Base-by-base conservation (phyloP, 306 rosid species). In the Fragaria ananassa region DNA sequence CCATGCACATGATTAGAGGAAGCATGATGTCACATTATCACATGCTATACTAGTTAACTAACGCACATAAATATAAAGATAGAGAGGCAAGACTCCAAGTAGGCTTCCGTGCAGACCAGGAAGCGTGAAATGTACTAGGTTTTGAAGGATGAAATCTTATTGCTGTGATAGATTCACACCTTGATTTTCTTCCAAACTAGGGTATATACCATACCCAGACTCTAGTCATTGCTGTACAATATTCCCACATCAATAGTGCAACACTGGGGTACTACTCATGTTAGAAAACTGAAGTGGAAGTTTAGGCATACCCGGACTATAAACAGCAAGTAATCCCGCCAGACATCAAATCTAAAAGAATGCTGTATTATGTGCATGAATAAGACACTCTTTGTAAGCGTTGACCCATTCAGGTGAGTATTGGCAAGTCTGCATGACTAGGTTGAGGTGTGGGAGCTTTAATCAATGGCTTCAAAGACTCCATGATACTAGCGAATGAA, bases 401-500 rank as follows among this genome's bases (percentile, higher is more conserved):
- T 58, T 78, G 71, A 81, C 81, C 81, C 85, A 76, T 83, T 91
- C 87, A 96, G 80, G 83, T 80, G 56, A 84, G 86, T 31, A 81
- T 79, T 68, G 86, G 85, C 83, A 87, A 63, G 86, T 80, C 81
- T 42, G 87, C 82, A 71, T 78, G 93, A 76, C 91, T 86, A 57
- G 92, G 90, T 86, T 89, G 96, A 72, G 96, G 83, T 2, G 86
- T 77, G 15, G 93, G 84, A 44, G 92, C 84, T 85, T 89, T 96
- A 67, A 87, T 91, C 92, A 96, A 81, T 64, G 90, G 87, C 80
- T 72, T 91, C 87, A 96, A 81, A 85, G 91, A 86, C 73, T 96
- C 97, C 99, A 96, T 96, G 82, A 96, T 87, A 83, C 76, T 87
- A 9, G 89, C 77, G 76, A 96, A 96, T 23, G 99, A 87, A 80